Evolutionary conservation across 2,329 filamentous ascomycete species (phyloP), one percentile per base, ranked within the genome.

Genomic region (Ascomycota sp.): DNA sequence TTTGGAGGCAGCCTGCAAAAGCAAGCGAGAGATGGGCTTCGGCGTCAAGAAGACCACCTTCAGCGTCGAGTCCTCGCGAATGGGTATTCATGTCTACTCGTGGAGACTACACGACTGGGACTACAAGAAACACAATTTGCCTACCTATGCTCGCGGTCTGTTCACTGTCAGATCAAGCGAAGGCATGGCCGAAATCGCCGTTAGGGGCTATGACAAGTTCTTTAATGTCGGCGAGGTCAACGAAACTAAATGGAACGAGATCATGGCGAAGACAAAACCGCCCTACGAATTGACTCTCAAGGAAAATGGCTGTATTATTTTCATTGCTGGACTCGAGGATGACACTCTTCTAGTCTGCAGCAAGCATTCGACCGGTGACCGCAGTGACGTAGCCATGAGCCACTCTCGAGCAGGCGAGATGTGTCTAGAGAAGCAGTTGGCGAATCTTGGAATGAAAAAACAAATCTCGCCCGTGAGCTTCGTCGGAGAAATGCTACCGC

Each of bases 281-380:
- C 89, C 89, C 0, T 98, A 95, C 43, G 89, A 98, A 54, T 59
- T 98, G 32, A 95, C 83, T 33, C 70, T 95, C 30, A 98, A 98
- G 56, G 89, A 98, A 54, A 98, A 98, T 44, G 89, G 89, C n/a
- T 98, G 89, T 52, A 98, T 98, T 52, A 94, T 98, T 41, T 98
- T 98, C 57, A 73, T 98, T 27, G 76, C 83, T 11, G 89, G 85
- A 10, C 61, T 98, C 15, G 80, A 91, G 43, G 85, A 94, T 43
- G 85, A 71, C 23, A 82, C 80, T 2, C 60, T 98, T 8, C 61
- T 98, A 7, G 85, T 98, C n/a, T 95, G 86, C 66, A 95, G 86
- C 63, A 98, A 98, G 48, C 89, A 98, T 51, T 95, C 89, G 1
- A 95, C 85, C 0, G 89, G 89, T 6, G 60, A 69, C 17, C 69